Evolutionary conservation across 768 basidiomycete species (phyloP), one percentile per base, ranked within the genome.

Genomic region (Mycena latifolia): DNA sequence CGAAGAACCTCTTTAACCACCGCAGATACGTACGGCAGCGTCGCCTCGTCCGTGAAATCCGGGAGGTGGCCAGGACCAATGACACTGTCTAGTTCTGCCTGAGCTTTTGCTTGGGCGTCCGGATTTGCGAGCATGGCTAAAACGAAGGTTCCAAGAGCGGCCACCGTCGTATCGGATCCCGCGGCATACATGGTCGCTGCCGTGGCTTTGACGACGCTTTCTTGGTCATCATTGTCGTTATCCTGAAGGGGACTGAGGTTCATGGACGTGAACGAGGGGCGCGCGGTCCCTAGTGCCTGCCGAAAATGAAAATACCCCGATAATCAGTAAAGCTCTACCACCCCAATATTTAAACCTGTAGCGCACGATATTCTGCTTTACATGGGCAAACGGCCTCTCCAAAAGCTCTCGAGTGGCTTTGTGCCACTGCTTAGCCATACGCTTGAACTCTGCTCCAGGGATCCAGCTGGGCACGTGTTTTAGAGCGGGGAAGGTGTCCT

Each of bases 391-490:
- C 0, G 84, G 84, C 6, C 74, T 66, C 29, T 82, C 76, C 24
- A 77, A 71, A 75, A 83, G 78, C 24, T 77, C 74, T 17, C 75
- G 60, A 17, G 76, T 74, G 11, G 78, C 70, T 29, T 70, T 73
- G 22, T 73, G 74, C 70, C 80, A 78, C 37, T 71, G 47, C 28
- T 74, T 71, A 3, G 83, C 83, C 50, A 73, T 75, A 31, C 73
- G 75, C 64, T 84, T 77, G 70, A 84, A 86, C 28, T 78, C 79
- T 10, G 81, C 79, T 0, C 85, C 85, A 28, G 85, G 84, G 9
- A 85, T 39, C 83, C 84, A 85, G 8, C 45, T 43, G 0, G 77
- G 78, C 7, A 78, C 46, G 45, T 77, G 56, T 22, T 68, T 71
- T 37, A 78, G 71, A 70, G 31, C 3, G 4, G 60, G 61, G 14